phyloP scores from a whole-genome alignment of 768 basidiomycete species.

The Hygrocybe coccinea region DNA sequence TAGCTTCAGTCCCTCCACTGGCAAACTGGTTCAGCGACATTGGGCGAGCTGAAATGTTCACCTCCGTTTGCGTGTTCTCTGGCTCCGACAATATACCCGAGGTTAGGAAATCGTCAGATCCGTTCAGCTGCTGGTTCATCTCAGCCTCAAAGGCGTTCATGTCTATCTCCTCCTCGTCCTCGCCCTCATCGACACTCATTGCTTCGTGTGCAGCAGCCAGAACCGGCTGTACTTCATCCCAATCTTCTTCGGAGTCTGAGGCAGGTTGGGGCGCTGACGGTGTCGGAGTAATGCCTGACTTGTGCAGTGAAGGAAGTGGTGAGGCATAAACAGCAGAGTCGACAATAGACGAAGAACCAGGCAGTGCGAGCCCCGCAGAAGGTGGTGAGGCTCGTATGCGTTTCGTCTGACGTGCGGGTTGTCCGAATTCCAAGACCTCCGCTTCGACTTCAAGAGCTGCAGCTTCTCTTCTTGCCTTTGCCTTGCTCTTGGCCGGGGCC shows the following conservation, averaged over 20 bases:
- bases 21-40: conserved; percentile 50
- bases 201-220: conserved; percentile 7
- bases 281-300: conserved; percentile 6
- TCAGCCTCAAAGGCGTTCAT: conserved; percentile 36
- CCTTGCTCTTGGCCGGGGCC: conserved; percentile 13
- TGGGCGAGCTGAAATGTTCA: conserved; percentile 28
- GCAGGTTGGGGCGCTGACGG: conserved; percentile 18
- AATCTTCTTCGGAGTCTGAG: conserved; percentile 44
- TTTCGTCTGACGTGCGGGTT: conserved; percentile 38
- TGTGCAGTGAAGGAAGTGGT: conserved; percentile 15
- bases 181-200: conserved; percentile 17
- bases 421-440: conserved; percentile 47
- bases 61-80: conserved; percentile 14
- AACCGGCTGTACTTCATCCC: conserved; percentile 42
- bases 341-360: conserved; percentile 26
- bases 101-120: conserved; percentile 46
- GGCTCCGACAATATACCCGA: conserved; percentile 37
- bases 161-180: conserved; percentile 32
- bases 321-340: conserved; percentile 24
- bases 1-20: conserved; percentile 16
- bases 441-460: conserved; percentile 34
- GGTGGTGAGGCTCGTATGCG: conserved; percentile 27
- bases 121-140: conserved; percentile 36
- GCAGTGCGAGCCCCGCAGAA: conserved; percentile 37
- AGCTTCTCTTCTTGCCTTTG: conserved; percentile 17